Base-by-base conservation (phyloP, 345 rosid species). In the Limnanthes douglasii region DNA sequence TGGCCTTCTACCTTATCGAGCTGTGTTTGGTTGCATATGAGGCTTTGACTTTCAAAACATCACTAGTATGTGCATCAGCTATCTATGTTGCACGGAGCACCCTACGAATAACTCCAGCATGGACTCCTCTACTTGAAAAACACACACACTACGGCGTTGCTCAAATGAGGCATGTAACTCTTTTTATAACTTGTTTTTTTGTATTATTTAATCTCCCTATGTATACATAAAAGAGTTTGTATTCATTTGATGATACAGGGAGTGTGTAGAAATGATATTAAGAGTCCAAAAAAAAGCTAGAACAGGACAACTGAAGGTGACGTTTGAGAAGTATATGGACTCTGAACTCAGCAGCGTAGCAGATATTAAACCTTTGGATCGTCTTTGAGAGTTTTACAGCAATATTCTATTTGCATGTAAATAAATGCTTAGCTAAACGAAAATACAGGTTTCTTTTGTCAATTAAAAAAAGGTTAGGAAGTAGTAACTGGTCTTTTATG, bases 31-130 rank as follows among this genome's bases (percentile, higher is more conserved):
- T 90, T 21, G 74, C 84, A 56, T 69, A 77, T 15, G 70, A 84
- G 66, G 92, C 85, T 28, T 55, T 84, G 45, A 62, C 65, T 57
- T 84, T 49, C 69, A 90, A 84, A 56, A 56, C 92, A 0, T 84
- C 96, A 0, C 18, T 90, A 66, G 62, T 90, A 41, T 80, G 98
- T 59, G 98, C 98, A 43, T 72, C 98, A 8, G 92, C 92, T 19
- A 54, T 90, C 39, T 84, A 68, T 32, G 65, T 90, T 34, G 82
- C 98, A 23, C 66, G 94, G 25, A 66, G 75, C 61, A 77, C 83
- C 22, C 56, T 84, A 51, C 70, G 63, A 45, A 50, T 54, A 28
- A 35, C 54, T 55, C 98, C 95, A 25, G 40, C 57, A 37, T 84
- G 98, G 98, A 84, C 86, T 16, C 59, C 72, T 0, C 65, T 84